Conservation (phyloP, 1,284 basidiomycete species). For the Afroboletus lepidellus region DNA sequence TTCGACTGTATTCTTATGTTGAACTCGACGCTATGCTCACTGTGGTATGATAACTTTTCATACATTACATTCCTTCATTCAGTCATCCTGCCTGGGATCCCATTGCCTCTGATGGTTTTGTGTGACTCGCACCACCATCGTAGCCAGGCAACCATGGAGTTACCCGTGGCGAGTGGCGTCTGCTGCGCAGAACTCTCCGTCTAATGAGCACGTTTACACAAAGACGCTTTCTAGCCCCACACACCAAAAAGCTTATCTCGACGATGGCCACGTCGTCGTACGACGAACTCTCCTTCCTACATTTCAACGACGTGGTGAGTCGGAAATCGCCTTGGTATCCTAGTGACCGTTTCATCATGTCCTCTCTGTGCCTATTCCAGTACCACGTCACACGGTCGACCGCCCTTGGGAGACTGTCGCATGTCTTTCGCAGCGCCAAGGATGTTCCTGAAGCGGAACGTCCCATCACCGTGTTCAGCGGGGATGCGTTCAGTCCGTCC, state of each 20-base stretch:
- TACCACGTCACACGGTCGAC: constrained; percentile 11
- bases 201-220: too few species aligned
- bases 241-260: background rate
- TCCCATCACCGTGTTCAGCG: constrained; percentile 8
- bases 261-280: background rate
- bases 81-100: background rate
- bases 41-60: background rate
- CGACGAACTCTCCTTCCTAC: constrained; percentile 9
- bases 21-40: background rate
- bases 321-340: background rate
- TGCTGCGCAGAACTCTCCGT: too few species aligned
- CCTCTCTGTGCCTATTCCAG: too few species aligned
- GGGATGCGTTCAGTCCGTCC: constrained; percentile 20
- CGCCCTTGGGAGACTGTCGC: constrained; percentile 4
- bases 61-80: background rate
- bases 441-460: background rate
- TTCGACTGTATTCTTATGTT: background rate
- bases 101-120: background rate
- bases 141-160: background rate
- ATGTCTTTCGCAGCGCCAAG: constrained; percentile 5
- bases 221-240: background rate
- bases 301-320: constrained; percentile 18
- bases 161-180: background rate
- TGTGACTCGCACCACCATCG: background rate
- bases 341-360: background rate